These are phyloP conservation scores for Starmera quercuum DNA, from an alignment of 805 yeast species.

Conservation along the genomic window DNA sequence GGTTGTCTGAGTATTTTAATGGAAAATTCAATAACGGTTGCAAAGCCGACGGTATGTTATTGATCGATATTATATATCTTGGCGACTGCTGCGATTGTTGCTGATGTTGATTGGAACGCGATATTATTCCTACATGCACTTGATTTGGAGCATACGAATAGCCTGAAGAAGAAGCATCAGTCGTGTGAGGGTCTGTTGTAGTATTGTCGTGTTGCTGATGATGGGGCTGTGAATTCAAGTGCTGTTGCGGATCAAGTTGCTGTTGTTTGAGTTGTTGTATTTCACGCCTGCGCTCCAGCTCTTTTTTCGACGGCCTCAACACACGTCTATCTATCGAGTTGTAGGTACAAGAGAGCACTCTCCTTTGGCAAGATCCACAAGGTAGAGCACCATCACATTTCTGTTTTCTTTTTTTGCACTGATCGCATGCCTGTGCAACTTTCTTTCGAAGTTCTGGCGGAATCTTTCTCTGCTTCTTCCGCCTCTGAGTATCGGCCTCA, in stretches of 20 bases:
- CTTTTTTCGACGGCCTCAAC: conserved; percentile 12
- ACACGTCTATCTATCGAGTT: conserved; percentile 17
- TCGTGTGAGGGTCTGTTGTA: too few species aligned
- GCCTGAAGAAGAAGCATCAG: too few species aligned
- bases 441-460: conserved; percentile 28
- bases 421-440: conserved; percentile 40
- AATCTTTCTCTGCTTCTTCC: conserved; percentile 15
- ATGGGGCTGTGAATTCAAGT: not conserved
- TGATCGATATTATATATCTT: not conserved
- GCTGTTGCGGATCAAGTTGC: not conserved
- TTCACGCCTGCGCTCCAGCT: conserved; percentile 1
- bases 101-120: too few species aligned
- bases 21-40: conserved; percentile 15
- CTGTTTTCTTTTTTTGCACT: conserved; percentile 35
- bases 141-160: too few species aligned
- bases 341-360: conserved; percentile 25
- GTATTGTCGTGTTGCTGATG: too few species aligned
- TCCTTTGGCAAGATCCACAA: conserved; percentile 25
- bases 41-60: conserved; percentile 9
- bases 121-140: too few species aligned
- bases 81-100: not conserved
- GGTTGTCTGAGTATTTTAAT: conserved; percentile 4
- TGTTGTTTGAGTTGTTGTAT: not conserved
- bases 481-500: not conserved
- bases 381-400: conserved; percentile 27